phyloP scores from a whole-genome alignment of 2,329 filamentous ascomycete genomes.

The Biscogniauxia sp. region DNA sequence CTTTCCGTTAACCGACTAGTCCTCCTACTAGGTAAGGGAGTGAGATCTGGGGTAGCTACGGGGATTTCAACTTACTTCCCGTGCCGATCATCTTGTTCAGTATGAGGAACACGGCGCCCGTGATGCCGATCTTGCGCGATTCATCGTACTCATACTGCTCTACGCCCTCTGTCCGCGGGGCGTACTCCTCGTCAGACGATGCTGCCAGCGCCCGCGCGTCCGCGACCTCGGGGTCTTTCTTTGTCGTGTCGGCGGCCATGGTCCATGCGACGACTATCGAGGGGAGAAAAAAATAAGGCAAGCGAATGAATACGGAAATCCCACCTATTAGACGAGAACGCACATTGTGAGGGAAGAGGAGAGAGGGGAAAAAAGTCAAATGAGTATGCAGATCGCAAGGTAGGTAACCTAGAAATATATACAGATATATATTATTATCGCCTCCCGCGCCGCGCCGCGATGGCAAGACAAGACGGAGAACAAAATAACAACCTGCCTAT shows the following conservation, averaged over 20 bases:
- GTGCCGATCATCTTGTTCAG: conserved; percentile 60
- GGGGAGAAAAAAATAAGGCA: neutral
- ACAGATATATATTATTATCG: neutral
- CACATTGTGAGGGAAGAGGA: no score
- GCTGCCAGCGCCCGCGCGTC: conserved; percentile 15
- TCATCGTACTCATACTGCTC: conserved; percentile 30
- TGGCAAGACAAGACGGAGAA: no score
- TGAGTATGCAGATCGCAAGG: no score
- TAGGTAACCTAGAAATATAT: no score
- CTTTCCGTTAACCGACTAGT: neutral
- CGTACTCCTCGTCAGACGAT: conserved; percentile 20
- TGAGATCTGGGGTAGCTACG: no score
- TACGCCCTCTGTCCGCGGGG: conserved; percentile 19
- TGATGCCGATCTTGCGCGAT: conserved; percentile 49
- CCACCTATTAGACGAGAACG: no score
- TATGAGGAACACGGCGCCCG: conserved; percentile 53
- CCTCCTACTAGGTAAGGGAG: neutral
- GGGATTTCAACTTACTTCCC: conserved; percentile 42
- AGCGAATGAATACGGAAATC: no score
- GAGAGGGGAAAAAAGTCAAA: no score
- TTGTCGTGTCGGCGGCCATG: neutral
- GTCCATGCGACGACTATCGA: conserved; percentile 5
- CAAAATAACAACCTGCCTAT: neutral
- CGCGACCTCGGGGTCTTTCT: conserved; percentile 19
- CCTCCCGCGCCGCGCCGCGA: neutral